A percentile compares a stretch with the other conserved stretches of the same genome.
Conservation (phyloP, 768 basidiomycete species). For the Boletus sp. region DNA sequence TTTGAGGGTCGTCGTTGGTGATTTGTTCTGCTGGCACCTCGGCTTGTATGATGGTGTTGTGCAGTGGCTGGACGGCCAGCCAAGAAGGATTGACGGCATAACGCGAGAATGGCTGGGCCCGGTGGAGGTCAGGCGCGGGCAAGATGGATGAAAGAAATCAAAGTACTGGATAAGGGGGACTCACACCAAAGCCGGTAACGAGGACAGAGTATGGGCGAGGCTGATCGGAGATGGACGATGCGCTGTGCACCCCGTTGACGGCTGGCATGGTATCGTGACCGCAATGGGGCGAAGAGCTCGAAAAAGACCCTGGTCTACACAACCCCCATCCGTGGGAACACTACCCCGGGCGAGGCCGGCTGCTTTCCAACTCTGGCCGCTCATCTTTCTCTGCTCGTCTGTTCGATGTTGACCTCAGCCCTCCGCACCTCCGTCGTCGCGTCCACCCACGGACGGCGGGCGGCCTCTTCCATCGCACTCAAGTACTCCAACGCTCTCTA, state of each 20-base stretch:
- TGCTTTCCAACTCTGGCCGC: constrained; percentile 3
- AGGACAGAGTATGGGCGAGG: constrained; percentile 44
- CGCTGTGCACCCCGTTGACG: constrained; percentile 18
- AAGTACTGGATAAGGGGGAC: constrained; percentile 30
- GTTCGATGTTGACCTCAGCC: constrained; percentile 59
- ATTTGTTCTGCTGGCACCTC: constrained; percentile 34
- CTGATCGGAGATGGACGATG: constrained; percentile 20
- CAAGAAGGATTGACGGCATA: constrained; percentile 67
- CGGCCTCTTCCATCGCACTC: constrained; percentile 72
- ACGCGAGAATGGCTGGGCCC: constrained; percentile 52
- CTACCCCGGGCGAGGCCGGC: constrained; percentile 9
- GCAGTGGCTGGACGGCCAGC: constrained; percentile 63
- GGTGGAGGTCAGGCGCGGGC: constrained; percentile 17
- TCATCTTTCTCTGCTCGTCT: constrained; percentile 32
- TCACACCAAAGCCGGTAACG: constrained; percentile 54
- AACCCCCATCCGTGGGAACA: constrained; percentile 8
- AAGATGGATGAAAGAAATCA: constrained; percentile 21
- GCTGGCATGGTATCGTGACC: constrained; percentile 28
- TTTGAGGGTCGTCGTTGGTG: constrained; percentile 14
- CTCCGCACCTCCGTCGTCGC: constrained; percentile 42
- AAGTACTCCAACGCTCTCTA: constrained; percentile 87
- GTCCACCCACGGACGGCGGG: constrained; percentile 51
- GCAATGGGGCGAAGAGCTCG: not conserved
- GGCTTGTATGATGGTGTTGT: constrained; percentile 50
- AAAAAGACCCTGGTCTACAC: not conserved